phyloP scores from a whole-genome alignment of 1,139 yeast genomes.

The Taphrina populina region DNA sequence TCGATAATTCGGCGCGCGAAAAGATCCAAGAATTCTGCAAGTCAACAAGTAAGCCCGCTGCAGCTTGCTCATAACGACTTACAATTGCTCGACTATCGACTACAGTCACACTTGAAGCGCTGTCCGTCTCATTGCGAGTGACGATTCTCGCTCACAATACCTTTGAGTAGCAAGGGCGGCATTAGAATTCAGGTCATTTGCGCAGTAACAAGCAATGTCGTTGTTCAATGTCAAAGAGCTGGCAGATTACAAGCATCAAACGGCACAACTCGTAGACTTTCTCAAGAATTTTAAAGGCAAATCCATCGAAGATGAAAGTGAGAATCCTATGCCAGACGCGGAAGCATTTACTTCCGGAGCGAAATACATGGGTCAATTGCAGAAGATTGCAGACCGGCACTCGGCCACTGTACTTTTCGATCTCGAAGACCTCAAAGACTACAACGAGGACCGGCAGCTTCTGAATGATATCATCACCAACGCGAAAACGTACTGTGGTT shows the following conservation, averaged over 20 bases:
- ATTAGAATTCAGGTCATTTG: too few species aligned
- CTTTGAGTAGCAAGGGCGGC: too few species aligned
- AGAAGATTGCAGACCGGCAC: constrained; percentile 81
- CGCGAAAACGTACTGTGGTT: constrained; percentile 73
- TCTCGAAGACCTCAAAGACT: constrained; percentile 70
- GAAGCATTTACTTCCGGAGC: background rate
- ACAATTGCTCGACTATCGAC: too few species aligned
- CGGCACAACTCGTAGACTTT: constrained; percentile 22
- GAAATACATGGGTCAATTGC: constrained; percentile 43
- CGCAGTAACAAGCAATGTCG: too few species aligned
- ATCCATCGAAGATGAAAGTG: background rate
- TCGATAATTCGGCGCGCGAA: too few species aligned
- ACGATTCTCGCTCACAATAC: too few species aligned
- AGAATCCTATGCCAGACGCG: background rate
- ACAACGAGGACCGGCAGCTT: constrained; percentile 45
- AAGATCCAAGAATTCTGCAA: too few species aligned
- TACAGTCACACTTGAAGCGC: too few species aligned
- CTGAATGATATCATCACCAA: constrained; percentile 65
- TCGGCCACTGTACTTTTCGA: constrained; percentile 66
- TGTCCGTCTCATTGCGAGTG: too few species aligned
- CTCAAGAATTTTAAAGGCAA: constrained; percentile 21
- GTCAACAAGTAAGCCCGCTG: too few species aligned
- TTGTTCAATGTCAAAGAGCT: constrained; percentile 24
- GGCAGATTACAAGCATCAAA: constrained; percentile 23
- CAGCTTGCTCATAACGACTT: too few species aligned